Percentiles rank a stretch among this genome's conserved stretches.
Evolutionary conservation across 208 protist species (phyloP).

Genomic region (Giardia duodenalis): DNA sequence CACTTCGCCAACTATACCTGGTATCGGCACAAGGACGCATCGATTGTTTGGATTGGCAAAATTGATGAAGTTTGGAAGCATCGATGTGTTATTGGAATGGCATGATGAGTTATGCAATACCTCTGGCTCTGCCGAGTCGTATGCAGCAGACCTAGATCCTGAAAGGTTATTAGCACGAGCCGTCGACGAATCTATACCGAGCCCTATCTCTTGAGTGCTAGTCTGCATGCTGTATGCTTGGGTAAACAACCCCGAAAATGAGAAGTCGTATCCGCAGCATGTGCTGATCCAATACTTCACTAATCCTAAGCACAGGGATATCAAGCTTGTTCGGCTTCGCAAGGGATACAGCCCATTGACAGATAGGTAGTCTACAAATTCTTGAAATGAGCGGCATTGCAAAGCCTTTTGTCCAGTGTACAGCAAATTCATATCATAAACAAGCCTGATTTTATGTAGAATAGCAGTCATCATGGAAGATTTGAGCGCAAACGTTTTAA

Average conservation of each 20-base stretch:
- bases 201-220: not conserved
- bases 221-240: not conserved
- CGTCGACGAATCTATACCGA: not conserved
- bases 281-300: conserved; percentile 6
- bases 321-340: not conserved
- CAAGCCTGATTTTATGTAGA: not conserved
- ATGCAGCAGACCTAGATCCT: no score
- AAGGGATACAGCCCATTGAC: not conserved
- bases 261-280: not conserved
- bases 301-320: not conserved
- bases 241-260: not conserved
- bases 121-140: no score
- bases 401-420: not conserved
- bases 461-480: not conserved
- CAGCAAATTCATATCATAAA: not conserved
- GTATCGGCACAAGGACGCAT: not conserved
- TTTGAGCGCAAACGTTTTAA: not conserved
- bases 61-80: not conserved
- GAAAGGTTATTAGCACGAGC: not conserved
- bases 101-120: no score
- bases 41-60: not conserved
- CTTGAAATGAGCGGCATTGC: not conserved
- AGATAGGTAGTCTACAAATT: not conserved
- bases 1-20: not conserved
- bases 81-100: no score